These are phyloP conservation scores for Rhodotorula sp. DNA, from an alignment of 1,284 basidiomycete genomes.

Conservation along the genomic window DNA sequence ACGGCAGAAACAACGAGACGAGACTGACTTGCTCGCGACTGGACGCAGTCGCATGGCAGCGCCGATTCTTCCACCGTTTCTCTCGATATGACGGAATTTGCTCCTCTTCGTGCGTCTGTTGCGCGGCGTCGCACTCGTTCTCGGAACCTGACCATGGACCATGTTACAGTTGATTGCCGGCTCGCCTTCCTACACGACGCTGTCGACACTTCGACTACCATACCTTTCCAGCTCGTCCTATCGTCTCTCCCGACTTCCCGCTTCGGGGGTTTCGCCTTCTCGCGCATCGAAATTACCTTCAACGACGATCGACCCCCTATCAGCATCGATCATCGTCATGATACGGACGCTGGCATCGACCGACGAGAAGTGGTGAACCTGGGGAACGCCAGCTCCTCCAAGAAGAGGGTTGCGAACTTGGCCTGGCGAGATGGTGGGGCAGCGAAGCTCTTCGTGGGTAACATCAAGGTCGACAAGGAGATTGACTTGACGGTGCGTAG, in stretches of 20 bases:
- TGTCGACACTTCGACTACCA: slow-evolving; percentile 61
- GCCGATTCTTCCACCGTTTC: slow-evolving; percentile 57
- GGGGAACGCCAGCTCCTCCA: slow-evolving; percentile 55
- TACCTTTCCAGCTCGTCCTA: slow-evolving; percentile 70
- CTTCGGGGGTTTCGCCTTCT: slow-evolving; percentile 61
- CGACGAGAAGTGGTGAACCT: slow-evolving; percentile 23
- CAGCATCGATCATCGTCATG: slow-evolving; percentile 54
- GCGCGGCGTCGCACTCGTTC: neutral
- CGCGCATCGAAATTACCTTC: slow-evolving; percentile 61
- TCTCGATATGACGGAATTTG: slow-evolving; percentile 64
- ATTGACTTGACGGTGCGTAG: slow-evolving; percentile 13
- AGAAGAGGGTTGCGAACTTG: slow-evolving; percentile 53
- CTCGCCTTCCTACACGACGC: slow-evolving; percentile 68
- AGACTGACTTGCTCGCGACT: neutral
- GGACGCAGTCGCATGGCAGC: slow-evolving; percentile 62
- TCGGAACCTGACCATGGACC: slow-evolving; percentile 6
- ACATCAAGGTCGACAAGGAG: slow-evolving; percentile 47
- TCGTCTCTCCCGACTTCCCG: slow-evolving; percentile 55
- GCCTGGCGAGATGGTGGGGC: slow-evolving; percentile 58
- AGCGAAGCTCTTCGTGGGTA: slow-evolving; percentile 61
- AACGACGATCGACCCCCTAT: slow-evolving; percentile 56
- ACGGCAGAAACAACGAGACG: too few species aligned
- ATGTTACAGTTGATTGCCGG: slow-evolving; percentile 60
- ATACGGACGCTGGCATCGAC: slow-evolving; percentile 12
- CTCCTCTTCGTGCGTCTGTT: slow-evolving; percentile 61